Percentiles rank a stretch among this genome's conserved stretches.
These are phyloP conservation scores for Candida manassasensis DNA, from an alignment of 805 yeast species.

Conservation along the genomic window DNA sequence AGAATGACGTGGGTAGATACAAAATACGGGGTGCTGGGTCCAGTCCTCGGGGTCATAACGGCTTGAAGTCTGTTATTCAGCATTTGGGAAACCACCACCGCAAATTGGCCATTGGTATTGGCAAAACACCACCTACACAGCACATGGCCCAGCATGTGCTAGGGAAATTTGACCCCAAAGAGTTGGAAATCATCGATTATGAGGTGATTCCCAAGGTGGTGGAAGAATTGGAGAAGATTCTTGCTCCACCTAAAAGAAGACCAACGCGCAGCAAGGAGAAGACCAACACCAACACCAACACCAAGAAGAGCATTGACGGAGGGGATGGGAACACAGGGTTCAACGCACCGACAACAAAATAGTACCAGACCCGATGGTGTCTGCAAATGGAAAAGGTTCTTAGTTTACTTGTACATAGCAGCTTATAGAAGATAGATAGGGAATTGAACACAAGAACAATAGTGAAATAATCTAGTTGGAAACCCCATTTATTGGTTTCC, in stretches of 20 bases:
- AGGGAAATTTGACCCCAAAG: conserved; percentile 43
- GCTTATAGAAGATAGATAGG: too few species aligned
- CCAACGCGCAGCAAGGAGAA: too few species aligned
- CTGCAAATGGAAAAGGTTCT: too few species aligned
- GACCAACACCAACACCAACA: too few species aligned
- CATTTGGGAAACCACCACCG: conserved; percentile 47
- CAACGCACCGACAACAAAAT: too few species aligned
- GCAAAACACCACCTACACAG: conserved; percentile 42
- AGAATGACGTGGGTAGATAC: conserved; percentile 58
- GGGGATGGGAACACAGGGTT: too few species aligned
- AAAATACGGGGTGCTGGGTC: conserved; percentile 58
- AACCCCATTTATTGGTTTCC: too few species aligned
- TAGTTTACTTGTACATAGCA: too few species aligned
- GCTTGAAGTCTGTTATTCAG: conserved; percentile 56
- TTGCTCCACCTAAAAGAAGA: conserved; percentile 2
- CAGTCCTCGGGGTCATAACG: conserved; percentile 81
- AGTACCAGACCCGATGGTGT: too few species aligned
- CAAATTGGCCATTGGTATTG: conserved; percentile 77
- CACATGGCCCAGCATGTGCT: conserved; percentile 63
- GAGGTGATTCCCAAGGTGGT: conserved; percentile 40
- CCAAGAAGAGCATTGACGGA: too few species aligned
- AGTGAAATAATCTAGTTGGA: too few species aligned
- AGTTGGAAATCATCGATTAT: conserved; percentile 35
- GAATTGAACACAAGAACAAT: too few species aligned
- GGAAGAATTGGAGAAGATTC: conserved; percentile 24